phyloP scores from a whole-genome alignment of 495 filamentous ascomycete species.

The Pyronema domesticum region DNA sequence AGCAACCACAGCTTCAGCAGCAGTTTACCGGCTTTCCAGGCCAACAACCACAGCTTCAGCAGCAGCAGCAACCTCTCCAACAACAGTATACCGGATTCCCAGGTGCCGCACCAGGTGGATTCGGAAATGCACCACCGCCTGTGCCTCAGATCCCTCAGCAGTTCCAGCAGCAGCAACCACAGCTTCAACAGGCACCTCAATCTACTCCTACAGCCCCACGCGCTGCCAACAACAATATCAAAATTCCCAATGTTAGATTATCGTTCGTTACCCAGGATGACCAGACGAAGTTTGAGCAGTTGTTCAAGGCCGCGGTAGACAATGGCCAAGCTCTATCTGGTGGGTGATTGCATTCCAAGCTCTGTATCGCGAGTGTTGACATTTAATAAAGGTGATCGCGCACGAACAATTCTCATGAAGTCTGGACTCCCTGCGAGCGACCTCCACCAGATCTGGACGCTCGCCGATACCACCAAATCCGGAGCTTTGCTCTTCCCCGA shows the following conservation, averaged over 20 bases:
- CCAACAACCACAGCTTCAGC: slow-evolving; percentile 34
- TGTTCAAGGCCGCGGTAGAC: slow-evolving; percentile 91
- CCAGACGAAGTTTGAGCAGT: slow-evolving; percentile 92
- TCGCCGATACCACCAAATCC: slow-evolving; percentile 94
- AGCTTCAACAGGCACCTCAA: slow-evolving; percentile 34
- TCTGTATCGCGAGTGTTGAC: slow-evolving; percentile 1
- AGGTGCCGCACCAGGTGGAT: slow-evolving; percentile 16
- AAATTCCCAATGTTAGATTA: slow-evolving; percentile 87
- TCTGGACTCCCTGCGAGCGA: slow-evolving; percentile 72
- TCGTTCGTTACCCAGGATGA: slow-evolving; percentile 92
- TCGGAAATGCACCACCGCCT: background rate
- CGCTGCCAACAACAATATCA: slow-evolving; percentile 33
- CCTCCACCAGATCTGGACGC: slow-evolving; percentile 36
- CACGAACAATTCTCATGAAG: slow-evolving; percentile 67
- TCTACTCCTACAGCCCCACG: slow-evolving; percentile 34
- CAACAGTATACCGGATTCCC: slow-evolving; percentile 40
- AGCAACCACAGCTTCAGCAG: slow-evolving; percentile 44
- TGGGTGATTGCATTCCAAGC: slow-evolving; percentile 11
- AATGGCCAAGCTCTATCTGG: slow-evolving; percentile 75
- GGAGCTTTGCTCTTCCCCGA: slow-evolving; percentile 95
- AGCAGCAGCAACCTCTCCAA: slow-evolving; percentile 31
- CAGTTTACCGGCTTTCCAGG: slow-evolving; percentile 30
- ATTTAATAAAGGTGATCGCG: slow-evolving; percentile 48
- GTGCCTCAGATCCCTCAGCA: slow-evolving; percentile 12
- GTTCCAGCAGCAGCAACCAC: slow-evolving; percentile 40